Evolutionary conservation across 2,329 filamentous ascomycete genomes (phyloP).

Genomic region (Fulvia fulva): DNA sequence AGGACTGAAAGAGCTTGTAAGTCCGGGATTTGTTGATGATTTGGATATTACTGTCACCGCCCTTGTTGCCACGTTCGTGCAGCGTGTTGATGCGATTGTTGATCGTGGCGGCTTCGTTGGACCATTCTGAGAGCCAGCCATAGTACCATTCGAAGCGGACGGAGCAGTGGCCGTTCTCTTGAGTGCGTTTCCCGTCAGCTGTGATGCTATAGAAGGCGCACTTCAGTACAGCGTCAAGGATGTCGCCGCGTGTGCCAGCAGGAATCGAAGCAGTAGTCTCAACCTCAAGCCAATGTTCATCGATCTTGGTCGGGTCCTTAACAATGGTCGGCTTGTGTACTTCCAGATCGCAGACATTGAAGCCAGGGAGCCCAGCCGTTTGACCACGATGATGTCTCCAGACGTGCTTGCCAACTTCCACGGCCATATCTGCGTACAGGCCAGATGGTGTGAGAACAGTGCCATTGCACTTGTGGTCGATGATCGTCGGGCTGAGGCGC

Average conservation of each 20-base stretch:
- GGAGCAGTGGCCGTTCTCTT: conserved; percentile 26
- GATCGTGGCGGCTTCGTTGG: conserved; percentile 13
- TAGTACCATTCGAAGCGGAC: conserved; percentile 19
- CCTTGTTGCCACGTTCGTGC: conserved; percentile 14
- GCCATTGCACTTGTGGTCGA: conserved; percentile 34
- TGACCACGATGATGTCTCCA: conserved; percentile 11
- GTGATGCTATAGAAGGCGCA: conserved; percentile 25
- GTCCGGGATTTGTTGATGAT: conserved; percentile 20
- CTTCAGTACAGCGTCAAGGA: conserved; percentile 9
- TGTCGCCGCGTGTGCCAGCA: not conserved
- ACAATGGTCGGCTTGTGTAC: conserved; percentile 28
- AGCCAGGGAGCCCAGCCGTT: conserved; percentile 14
- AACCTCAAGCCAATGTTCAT: conserved; percentile 26
- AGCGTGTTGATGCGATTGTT: conserved; percentile 19
- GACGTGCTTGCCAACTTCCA: conserved; percentile 26
- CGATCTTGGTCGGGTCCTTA: conserved; percentile 17
- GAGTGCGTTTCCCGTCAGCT: conserved; percentile 20
- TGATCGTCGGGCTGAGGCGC: conserved; percentile 21
- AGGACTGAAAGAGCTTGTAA: conserved; percentile 27
- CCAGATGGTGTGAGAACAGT: conserved; percentile 30
- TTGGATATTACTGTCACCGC: conserved; percentile 12
- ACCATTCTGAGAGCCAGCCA: conserved; percentile 24
- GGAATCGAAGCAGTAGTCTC: conserved; percentile 11
- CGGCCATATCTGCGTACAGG: conserved; percentile 35
- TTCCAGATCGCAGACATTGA: conserved; percentile 26